Conservation (phyloP, 495 filamentous ascomycete genomes). For the Sporormia fimetaria region DNA sequence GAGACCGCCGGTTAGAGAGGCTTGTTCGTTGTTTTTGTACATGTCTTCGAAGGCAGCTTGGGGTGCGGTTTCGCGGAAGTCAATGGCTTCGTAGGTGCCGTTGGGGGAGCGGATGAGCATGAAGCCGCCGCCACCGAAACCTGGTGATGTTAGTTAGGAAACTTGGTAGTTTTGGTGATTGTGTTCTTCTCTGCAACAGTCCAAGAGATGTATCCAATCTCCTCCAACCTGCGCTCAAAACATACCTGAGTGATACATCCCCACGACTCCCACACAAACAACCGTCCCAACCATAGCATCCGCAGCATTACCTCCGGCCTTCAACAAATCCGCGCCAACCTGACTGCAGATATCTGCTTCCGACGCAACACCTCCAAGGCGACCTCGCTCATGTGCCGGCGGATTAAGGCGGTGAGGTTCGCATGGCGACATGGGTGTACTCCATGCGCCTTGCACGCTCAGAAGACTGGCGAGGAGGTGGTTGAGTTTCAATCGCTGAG, state of each 20-base stretch:
- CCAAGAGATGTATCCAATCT: background rate
- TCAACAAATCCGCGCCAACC: slow-evolving; percentile 61
- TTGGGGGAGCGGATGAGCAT: slow-evolving; percentile 56
- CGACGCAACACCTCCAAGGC: slow-evolving; percentile 61
- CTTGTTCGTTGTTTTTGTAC: slow-evolving; percentile 44
- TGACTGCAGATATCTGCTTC: slow-evolving; percentile 65
- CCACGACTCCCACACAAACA: slow-evolving; percentile 34
- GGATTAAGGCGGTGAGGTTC: no score
- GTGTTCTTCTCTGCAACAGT: background rate
- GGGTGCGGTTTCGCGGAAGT: slow-evolving; percentile 80
- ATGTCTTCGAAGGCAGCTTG: slow-evolving; percentile 67
- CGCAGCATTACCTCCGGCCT: slow-evolving; percentile 30
- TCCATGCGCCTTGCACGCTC: background rate
- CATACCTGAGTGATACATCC: slow-evolving; percentile 57
- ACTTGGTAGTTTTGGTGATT: background rate
- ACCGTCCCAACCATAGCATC: slow-evolving; percentile 34
- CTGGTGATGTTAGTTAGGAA: slow-evolving; percentile 4
- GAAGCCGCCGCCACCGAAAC: slow-evolving; percentile 77
- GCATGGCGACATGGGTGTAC: slow-evolving; percentile 17
- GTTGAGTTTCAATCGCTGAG: background rate
- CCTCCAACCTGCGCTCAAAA: background rate
- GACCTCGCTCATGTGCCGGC: background rate
- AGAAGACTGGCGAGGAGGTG: background rate
- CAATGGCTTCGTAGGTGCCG: slow-evolving; percentile 61
- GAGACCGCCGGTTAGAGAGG: slow-evolving; percentile 46